Percentiles rank a stretch among this genome's conserved stretches.
Conservation (phyloP, 441 rosid species). For the Melastoma candidum region DNA sequence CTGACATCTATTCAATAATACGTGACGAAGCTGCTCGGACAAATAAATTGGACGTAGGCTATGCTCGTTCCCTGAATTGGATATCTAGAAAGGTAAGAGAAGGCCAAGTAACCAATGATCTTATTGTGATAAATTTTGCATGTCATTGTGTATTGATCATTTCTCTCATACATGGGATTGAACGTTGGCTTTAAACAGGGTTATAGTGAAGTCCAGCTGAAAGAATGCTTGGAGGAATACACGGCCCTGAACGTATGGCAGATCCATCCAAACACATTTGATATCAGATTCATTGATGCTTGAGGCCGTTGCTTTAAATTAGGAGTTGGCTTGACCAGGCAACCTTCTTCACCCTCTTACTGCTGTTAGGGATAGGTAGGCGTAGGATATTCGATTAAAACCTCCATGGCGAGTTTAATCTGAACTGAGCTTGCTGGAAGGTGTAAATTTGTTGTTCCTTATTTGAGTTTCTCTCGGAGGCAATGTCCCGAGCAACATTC, state of each 20-base stretch:
- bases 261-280: conserved; percentile 89
- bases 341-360: no score
- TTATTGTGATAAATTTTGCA: no score
- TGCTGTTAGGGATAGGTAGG: conserved; percentile 1
- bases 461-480: no score
- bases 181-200: conserved; percentile 49
- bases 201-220: conserved; percentile 91
- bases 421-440: no score
- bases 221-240: conserved; percentile 96
- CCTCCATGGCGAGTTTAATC: no score
- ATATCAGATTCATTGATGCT: conserved; percentile 78
- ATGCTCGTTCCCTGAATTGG: conserved; percentile 94
- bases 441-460: no score
- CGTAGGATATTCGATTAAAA: not conserved
- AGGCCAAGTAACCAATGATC: no score
- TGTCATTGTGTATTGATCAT: no score
- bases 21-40: conserved; percentile 97
- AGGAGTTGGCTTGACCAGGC: no score
- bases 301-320: conserved; percentile 9
- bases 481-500: no score
- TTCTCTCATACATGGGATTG: no score
- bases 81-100: conserved; percentile 78
- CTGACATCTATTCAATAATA: conserved; percentile 92
- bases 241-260: conserved; percentile 97
- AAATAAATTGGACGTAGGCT: conserved; percentile 68